A percentile compares a stretch with the other conserved stretches of the same genome.
phyloP scores from a whole-genome alignment of 2,329 filamentous ascomycete genomes.

The Diplodia sapinea region DNA sequence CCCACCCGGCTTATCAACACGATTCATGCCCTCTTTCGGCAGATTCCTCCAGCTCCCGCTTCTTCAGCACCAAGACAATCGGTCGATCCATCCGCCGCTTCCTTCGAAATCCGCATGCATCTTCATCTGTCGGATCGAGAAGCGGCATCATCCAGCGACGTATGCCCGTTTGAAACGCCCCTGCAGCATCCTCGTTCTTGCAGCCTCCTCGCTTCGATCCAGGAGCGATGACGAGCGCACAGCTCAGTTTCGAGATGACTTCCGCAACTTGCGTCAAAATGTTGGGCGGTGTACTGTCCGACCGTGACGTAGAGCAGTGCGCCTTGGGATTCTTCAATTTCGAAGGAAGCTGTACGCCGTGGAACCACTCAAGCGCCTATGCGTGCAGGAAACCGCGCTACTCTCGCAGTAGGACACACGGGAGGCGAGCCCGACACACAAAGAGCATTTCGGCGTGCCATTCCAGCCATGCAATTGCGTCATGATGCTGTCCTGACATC shows the following conservation, averaged over 20 bases:
- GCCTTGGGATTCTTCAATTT: not conserved
- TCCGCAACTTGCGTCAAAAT: not conserved
- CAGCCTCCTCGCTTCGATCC: not conserved
- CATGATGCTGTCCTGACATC: not conserved
- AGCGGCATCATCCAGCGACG: not conserved
- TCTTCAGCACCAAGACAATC: not conserved
- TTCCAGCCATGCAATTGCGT: not conserved
- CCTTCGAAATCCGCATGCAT: not conserved
- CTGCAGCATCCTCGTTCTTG: not conserved
- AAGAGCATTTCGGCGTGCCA: not conserved
- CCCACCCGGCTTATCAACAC: constrained; percentile 2
- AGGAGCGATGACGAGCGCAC: not conserved
- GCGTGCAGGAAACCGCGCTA: not conserved
- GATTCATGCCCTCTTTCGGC: constrained; percentile 13
- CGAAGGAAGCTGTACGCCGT: not conserved
- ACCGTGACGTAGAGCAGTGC: not conserved
- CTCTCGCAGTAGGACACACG: not conserved
- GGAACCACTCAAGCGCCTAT: not conserved
- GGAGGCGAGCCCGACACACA: too few species aligned
- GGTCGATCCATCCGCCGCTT: not conserved
- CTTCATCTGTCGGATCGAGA: not conserved
- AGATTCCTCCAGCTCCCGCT: constrained; percentile 10
- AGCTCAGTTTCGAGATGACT: not conserved
- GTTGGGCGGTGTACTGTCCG: not conserved
- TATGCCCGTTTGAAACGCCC: not conserved